Evolutionary conservation across 2,329 filamentous ascomycete species (phyloP).

Genomic region (Mycogone perniciosa): DNA sequence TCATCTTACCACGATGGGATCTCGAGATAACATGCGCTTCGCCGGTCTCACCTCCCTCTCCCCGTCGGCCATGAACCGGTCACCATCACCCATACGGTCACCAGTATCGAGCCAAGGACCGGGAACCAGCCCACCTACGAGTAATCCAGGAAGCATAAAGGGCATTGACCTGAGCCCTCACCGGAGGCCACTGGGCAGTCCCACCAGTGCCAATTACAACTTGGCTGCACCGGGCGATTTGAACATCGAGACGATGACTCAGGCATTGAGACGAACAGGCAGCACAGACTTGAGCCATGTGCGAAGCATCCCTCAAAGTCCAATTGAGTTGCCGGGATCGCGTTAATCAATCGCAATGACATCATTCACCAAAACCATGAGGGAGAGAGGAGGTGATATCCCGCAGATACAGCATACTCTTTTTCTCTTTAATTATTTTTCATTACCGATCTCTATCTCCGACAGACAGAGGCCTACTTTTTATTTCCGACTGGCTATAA

Average conservation of each 20-base stretch:
- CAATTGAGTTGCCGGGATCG: conserved; percentile 38
- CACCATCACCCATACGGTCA: conserved; percentile 73
- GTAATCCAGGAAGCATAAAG: conserved; percentile 68
- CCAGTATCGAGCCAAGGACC: conserved; percentile 65
- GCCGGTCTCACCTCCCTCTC: conserved; percentile 58
- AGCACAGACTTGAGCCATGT: conserved; percentile 66
- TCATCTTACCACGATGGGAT: conserved; percentile 42
- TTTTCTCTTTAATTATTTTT: conserved; percentile 5
- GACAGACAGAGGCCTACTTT: neutral
- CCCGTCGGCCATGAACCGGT: conserved; percentile 52
- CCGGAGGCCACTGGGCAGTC: conserved; percentile 56
- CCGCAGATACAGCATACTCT: neutral
- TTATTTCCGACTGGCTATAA: conserved; percentile 15
- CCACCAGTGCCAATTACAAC: conserved; percentile 48
- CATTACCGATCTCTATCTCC: neutral
- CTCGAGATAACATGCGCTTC: conserved; percentile 64
- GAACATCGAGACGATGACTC: conserved; percentile 88
- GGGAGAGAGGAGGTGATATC: neutral
- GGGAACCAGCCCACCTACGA: conserved; percentile 67
- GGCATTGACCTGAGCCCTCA: conserved; percentile 64
- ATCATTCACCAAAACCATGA: neutral
- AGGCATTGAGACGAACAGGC: conserved; percentile 77
- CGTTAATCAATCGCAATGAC: conserved; percentile 18
- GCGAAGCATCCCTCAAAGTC: conserved; percentile 53
- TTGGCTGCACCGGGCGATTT: conserved; percentile 54